A percentile compares a stretch with the other conserved stretches of the same genome.
Conservation (phyloP, 768 basidiomycete species). For the Trichaptum fuscoviolaceum region DNA sequence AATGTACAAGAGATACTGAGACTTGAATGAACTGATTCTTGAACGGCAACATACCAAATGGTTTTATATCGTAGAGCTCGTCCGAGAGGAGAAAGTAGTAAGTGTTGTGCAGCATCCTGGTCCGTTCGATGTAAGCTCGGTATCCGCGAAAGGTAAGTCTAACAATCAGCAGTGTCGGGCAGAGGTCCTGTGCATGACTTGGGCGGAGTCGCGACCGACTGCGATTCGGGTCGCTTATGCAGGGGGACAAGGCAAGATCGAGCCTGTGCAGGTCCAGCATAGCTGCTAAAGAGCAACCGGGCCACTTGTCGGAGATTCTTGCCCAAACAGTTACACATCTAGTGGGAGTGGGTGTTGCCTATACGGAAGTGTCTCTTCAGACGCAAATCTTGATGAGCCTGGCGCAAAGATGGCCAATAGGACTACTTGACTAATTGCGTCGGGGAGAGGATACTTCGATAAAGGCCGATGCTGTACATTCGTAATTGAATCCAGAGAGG, state of each 20-base stretch:
- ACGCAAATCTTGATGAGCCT: not conserved
- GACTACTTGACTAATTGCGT: not conserved
- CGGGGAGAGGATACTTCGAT: not conserved
- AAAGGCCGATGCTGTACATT: not conserved
- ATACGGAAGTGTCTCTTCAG: not conserved
- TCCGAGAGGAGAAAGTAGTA: not conserved
- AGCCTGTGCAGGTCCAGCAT: not conserved
- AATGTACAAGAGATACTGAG: not conserved
- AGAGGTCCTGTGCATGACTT: not conserved
- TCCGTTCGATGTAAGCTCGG: not conserved
- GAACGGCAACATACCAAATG: not conserved
- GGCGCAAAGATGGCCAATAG: not conserved
- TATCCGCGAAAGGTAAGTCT: not conserved
- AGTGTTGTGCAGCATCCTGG: not conserved
- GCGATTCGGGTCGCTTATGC: not conserved
- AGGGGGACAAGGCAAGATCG: not conserved
- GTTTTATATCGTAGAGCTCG: not conserved
- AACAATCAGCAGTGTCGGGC: conserved; percentile 1
- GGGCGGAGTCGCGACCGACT: not conserved
- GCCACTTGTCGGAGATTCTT: not conserved
- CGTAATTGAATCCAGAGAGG: not conserved
- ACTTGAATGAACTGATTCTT: not conserved
- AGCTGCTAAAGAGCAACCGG: not conserved
- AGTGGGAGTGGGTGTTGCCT: not conserved
- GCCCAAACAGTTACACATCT: not conserved